phyloP scores from a whole-genome alignment of 208 protist genomes.

The Trypanosomatidae sp. region DNA sequence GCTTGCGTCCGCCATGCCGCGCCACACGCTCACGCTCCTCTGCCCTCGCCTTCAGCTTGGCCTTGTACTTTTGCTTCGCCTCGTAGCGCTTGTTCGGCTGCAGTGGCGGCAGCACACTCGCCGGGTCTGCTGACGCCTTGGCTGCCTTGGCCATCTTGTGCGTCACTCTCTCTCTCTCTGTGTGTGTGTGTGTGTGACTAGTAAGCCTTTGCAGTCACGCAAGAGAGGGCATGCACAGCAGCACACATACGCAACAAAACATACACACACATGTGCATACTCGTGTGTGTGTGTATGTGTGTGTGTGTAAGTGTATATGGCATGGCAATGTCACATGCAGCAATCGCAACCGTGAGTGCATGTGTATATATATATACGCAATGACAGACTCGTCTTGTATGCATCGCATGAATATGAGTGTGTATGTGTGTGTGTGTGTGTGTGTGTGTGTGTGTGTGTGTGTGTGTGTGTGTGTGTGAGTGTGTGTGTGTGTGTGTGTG shows the following conservation, averaged over 20 bases:
- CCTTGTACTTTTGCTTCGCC: conserved; percentile 3
- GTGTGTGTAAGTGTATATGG: neutral
- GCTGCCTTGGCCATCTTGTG: too few species aligned
- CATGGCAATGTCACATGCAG: too few species aligned
- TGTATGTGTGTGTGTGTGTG: neutral
- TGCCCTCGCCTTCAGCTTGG: conserved; percentile 1
- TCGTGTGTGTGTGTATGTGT: neutral
- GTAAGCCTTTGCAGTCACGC: neutral
- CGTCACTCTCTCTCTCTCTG: conserved; percentile 1
- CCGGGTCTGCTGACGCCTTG: neutral
- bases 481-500: conserved; percentile 1
- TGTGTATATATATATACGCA: too few species aligned
- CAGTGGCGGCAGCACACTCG: conserved; percentile 13
- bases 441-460: neutral
- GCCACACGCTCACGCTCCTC: conserved; percentile 1
- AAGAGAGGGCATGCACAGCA: neutral
- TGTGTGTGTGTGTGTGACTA: neutral
- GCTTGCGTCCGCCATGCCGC: neutral
- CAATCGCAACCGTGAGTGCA: too few species aligned
- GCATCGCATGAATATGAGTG: neutral
- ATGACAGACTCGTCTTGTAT: too few species aligned
- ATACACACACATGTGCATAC: neutral
- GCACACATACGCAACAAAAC: too few species aligned
- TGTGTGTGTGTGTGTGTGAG: neutral
- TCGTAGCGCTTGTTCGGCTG: conserved; percentile 37